Conservation (phyloP, 768 basidiomycete genomes). For the Pleurotus ostreatus region DNA sequence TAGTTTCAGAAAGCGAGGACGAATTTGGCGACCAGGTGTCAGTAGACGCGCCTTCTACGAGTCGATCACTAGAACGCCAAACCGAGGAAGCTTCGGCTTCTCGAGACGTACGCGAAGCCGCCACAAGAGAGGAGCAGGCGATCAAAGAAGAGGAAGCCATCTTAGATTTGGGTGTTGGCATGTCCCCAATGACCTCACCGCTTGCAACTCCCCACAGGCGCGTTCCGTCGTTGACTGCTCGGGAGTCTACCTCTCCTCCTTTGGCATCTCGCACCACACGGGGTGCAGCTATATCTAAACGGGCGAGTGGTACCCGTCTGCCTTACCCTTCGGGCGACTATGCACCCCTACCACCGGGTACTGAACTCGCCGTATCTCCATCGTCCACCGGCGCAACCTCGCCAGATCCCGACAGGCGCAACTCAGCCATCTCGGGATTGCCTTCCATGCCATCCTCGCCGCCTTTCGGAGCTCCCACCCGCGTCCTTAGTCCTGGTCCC, state of each 20-base stretch:
- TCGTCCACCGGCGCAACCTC: conserved; percentile 53
- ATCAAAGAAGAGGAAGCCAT: neutral
- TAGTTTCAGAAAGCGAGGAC: conserved; percentile 5
- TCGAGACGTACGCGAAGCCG: neutral
- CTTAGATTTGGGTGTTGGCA: neutral
- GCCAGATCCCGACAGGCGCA: conserved; percentile 29
- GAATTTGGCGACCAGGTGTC: conserved; percentile 1
- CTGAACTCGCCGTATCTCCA: conserved; percentile 39
- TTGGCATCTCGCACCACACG: conserved; percentile 33
- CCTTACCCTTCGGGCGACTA: conserved; percentile 88
- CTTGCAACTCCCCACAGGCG: conserved; percentile 34
- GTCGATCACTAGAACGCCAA: neutral
- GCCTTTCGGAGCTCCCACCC: neutral
- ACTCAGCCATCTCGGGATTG: conserved; percentile 40
- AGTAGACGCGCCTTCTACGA: neutral
- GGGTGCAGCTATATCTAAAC: conserved; percentile 18
- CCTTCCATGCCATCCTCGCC: conserved; percentile 8
- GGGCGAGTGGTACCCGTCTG: conserved; percentile 48
- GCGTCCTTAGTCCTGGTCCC: conserved; percentile 4
- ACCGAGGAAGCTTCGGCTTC: neutral
- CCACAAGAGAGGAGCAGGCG: neutral
- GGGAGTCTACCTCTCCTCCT: conserved; percentile 64
- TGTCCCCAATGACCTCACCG: conserved; percentile 6
- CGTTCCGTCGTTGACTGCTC: conserved; percentile 39
- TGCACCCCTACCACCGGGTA: conserved; percentile 45